Conservation (phyloP, 495 filamentous ascomycete species). For the Copromyces sp. region DNA sequence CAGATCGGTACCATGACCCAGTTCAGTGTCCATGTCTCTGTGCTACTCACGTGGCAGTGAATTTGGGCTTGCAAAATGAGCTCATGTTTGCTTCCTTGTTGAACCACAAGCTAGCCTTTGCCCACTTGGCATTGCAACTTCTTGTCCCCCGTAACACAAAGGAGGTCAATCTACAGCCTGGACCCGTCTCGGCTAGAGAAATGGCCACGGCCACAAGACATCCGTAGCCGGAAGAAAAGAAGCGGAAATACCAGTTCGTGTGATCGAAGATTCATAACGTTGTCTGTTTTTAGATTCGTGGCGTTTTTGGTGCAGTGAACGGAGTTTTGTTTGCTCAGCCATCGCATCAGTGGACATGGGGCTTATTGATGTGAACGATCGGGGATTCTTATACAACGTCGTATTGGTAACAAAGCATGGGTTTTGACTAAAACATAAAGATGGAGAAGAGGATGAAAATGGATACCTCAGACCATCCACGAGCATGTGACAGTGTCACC, state of each 20-base stretch:
- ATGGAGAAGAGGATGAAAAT: not conserved
- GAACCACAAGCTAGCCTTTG: not conserved
- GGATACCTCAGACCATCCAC: not conserved
- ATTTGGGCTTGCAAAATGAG: not conserved
- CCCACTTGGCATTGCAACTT: not conserved
- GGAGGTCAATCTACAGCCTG: not conserved
- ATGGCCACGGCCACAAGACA: not conserved
- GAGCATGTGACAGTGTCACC: not conserved
- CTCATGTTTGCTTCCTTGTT: not conserved
- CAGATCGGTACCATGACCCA: not conserved
- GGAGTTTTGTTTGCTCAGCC: not conserved
- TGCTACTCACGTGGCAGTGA: not conserved
- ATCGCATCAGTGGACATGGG: not conserved
- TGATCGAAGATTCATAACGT: not conserved
- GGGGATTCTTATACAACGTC: not conserved
- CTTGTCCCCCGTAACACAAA: not conserved
- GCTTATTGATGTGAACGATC: not conserved
- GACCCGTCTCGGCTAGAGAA: not conserved
- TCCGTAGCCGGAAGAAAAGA: not conserved
- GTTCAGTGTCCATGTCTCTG: not conserved
- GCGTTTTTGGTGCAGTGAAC: not conserved
- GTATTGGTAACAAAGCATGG: not conserved
- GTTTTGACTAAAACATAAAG: not conserved
- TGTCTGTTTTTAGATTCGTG: not conserved
- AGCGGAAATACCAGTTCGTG: not conserved